Evolutionary conservation across 2,329 filamentous ascomycete species (phyloP), one percentile per base, ranked within the genome.

Genomic region (Aspergillus cejpii): DNA sequence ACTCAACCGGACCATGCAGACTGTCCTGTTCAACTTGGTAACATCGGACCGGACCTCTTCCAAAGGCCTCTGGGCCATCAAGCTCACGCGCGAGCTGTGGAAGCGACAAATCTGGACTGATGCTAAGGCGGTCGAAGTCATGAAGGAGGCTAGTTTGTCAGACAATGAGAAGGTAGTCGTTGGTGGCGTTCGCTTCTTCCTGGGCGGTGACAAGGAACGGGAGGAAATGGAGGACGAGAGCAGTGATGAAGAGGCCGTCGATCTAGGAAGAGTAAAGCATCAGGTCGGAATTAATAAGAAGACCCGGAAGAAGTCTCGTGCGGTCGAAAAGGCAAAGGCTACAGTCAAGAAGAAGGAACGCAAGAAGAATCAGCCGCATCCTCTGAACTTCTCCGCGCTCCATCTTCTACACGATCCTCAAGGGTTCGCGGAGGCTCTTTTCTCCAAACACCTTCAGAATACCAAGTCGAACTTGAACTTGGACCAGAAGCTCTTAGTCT

Each of bases 91-190:
- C 50, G 92, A 98, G 71, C 74, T 98, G 61, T 98, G 92, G 92
- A 94, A 90, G 69, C 80, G 91, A 37, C 90, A 96, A 58, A 83
- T 97, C 52, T 98, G 92, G 92, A 88, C 86, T 7, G 92, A 98
- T 59, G 80, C 89, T 1, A 92, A 90, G 65, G 83, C 91, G 0
- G 92, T 97, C n/a, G 89, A 95, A 60, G 87, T 97, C 53, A 97
- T 98, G 90, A 94, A 94, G 69, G 86, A 95, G 68, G 89, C 91
- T 0, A 83, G 84, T 43, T 71, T 98, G 45, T 82, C 87, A 3
- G 85, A 95, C 41, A 94, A 96, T 56, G 87, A 94, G 58, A 98
- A 98, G 70, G 89, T 97, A 3, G 80, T 92, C 20, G 75, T 85
- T 5, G 87, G 89, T 12, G 90, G 87, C 36, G 87, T 94, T 11